phyloP scores from a whole-genome alignment of 2,329 filamentous ascomycete species.

The Fusarium vanettenii region DNA sequence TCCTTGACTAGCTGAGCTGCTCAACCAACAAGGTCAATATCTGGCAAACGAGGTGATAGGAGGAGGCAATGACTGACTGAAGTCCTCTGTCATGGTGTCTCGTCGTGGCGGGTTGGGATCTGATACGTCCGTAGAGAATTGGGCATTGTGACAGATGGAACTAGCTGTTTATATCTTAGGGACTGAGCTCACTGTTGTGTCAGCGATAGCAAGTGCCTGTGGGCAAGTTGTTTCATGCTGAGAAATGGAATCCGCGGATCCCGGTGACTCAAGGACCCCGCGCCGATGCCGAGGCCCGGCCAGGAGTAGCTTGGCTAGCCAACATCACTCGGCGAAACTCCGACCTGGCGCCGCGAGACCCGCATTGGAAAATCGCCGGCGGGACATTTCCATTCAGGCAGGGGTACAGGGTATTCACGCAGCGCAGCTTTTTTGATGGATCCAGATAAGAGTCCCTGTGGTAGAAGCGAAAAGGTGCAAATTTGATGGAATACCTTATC shows the following conservation, averaged over 20 bases:
- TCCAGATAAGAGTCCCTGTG: not conserved
- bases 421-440: not conserved
- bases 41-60: not conserved
- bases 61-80: not conserved
- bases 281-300: not conserved
- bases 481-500: not conserved
- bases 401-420: not conserved
- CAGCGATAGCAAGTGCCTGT: not conserved
- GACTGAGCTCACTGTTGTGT: not conserved
- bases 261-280: not conserved
- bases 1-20: not conserved
- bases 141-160: not conserved
- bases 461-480: not conserved
- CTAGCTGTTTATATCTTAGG: not conserved
- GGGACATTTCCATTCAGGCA: not conserved
- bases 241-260: not conserved
- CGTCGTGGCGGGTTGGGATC: not conserved
- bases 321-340: not conserved
- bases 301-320: not conserved
- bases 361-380: not conserved
- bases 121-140: not conserved
- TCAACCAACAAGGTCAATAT: not conserved
- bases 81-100: not conserved
- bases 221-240: not conserved
- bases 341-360: not conserved